Evolutionary conservation across 768 basidiomycete species (phyloP), one percentile per base, ranked within the genome.

Genomic region (Macrolepiota albuminosa): DNA sequence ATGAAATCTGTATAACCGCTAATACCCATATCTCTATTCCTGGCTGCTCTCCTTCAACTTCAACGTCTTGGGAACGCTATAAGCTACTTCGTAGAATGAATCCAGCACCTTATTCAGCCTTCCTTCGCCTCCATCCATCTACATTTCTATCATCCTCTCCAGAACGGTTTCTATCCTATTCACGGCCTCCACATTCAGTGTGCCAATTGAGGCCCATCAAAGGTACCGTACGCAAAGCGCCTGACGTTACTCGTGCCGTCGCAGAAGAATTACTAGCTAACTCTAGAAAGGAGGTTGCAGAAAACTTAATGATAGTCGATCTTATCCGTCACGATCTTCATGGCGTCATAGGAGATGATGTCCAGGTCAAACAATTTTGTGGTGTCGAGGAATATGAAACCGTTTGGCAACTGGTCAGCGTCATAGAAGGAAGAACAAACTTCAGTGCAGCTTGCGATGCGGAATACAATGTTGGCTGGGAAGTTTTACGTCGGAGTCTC

Each of bases 271-370:
- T 80, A 14, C 72, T 89, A 58, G 77, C 76, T 14, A 86, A 87
- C 6, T 89, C 82, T 70, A 77, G 75, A 46, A 98, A 98, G 71
- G 95, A 98, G 72, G 85, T 95, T 2, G 95, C 95, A 0, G 95
- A 98, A 76, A 98, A 98, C 70, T 73, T 98, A 58, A 98, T 98
- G 95, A 97, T 98, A 63, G 95, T 97, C 29, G 95, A 98, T 70
- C 84, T 98, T 51, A 96, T 96, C 67, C 85, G 94, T 37, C 91
- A 97, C 64, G 95, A 98, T 73, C 77, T 98, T 37, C 86, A 95
- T 64, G 85, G 85, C 34, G 87, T 89, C 57, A 82, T 96, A 21
- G 92, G 91, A 1, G 87, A 91, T 42, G 80, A 88, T 56, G 95
- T 98, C 8, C 70, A 80, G 13, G 93, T 96, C 6, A 87, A 83